Evolutionary conservation across 192 early-diverging fungal genomes (phyloP), one percentile per base, ranked within the genome.

Genomic region (Coemansia sp.): DNA sequence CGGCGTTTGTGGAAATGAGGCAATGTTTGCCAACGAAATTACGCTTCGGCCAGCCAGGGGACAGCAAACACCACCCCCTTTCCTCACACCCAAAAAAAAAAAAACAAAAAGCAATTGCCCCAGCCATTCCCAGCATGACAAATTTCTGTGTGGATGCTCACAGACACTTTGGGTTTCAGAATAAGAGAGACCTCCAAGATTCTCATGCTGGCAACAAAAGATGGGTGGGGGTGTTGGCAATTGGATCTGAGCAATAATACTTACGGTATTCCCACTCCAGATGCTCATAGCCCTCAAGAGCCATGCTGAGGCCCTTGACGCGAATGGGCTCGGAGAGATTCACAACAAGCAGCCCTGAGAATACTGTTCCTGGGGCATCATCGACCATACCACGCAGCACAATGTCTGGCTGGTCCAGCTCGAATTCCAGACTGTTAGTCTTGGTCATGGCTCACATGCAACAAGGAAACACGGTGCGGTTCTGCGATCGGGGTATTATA

Each of bases 331-430:
- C 86, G 41, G 69, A 69, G 12, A 88, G 60, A 15, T 67, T 62
- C 19, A 86, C 65, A 13, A 80, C 63, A 13, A 90, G 71, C 21
- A 79, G 77, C 9, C 88, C 88, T 16, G 84, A 79, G n/a, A 90
- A 72, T n/a, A 88, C 66, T 32, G 73, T 56, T 21, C 71, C 67
- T 21, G 62, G 69, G 11, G 78, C 71, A 37, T 81, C 78, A 41
- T 81, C 78, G 41, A 67, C 70, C 78, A 81, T 73, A 65, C 78
- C 78, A 52, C 64, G 78, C 60, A 81, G 66, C 26, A 81, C 64
- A 67, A 81, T 81, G 46, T 81, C 78, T 10, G 73, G 78, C 78
- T 81, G 78, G 74, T 81, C 78, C 60, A 81, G 73, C 67, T 72
- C 70, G 61, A 81, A 76, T 67, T 76, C 73, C 46, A 81, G 62